Conservation (phyloP, 192 early-diverging fungal genomes). For the Entomortierella parvispora region DNA sequence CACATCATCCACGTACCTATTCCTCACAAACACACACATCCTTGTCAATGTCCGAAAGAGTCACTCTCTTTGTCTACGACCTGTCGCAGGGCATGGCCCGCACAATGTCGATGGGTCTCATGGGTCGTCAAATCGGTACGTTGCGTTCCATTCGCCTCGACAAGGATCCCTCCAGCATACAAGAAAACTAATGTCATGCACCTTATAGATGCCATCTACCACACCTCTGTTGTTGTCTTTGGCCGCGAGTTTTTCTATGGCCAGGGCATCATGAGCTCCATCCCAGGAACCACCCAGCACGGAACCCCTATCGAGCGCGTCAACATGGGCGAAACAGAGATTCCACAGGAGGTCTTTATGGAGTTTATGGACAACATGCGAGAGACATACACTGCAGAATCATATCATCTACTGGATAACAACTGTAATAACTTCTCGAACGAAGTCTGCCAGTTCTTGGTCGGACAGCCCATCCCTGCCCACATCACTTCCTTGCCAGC, state of each 20-base stretch:
- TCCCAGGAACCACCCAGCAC: conserved; percentile 66
- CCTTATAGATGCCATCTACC: conserved; percentile 66
- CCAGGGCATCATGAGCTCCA: conserved; percentile 69
- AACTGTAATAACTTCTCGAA: conserved; percentile 89
- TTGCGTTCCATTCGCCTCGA: not conserved
- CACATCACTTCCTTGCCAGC: conserved; percentile 80
- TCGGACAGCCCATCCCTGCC: conserved; percentile 76
- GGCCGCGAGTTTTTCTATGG: conserved; percentile 85
- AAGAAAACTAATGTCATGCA: not conserved
- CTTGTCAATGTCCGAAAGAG: conserved; percentile 27
- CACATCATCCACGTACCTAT: not conserved
- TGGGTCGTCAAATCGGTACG: conserved; percentile 74
- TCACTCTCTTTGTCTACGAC: conserved; percentile 72
- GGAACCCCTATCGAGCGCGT: conserved; percentile 74
- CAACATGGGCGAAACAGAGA: conserved; percentile 81
- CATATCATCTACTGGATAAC: conserved; percentile 84
- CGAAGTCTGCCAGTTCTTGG: conserved; percentile 83
- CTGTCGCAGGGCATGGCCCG: conserved; percentile 80
- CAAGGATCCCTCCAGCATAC: not conserved
- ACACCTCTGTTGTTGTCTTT: conserved; percentile 81
- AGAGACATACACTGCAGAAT: conserved; percentile 65
- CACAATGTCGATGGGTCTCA: conserved; percentile 67
- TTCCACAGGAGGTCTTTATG: conserved; percentile 74
- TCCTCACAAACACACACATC: not conserved
- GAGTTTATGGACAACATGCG: conserved; percentile 77